Conservation (phyloP, 805 yeast genomes). For the Saturnispora gosingensis region DNA sequence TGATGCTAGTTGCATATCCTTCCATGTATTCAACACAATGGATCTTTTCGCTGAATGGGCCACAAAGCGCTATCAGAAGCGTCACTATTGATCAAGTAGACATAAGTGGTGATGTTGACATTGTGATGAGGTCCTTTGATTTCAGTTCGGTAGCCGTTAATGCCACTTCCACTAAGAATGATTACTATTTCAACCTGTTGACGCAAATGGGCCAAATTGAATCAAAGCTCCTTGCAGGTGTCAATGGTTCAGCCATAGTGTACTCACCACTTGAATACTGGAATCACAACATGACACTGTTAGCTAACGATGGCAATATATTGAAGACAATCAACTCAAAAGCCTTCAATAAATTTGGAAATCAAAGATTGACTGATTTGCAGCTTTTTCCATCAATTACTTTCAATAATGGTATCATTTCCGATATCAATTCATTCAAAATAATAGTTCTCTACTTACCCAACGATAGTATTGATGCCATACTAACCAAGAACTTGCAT, state of each 20-base stretch:
- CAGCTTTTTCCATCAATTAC: background rate
- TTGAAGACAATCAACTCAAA: slow-evolving; percentile 33
- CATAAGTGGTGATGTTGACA: background rate
- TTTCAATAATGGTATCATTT: background rate
- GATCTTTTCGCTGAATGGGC: background rate
- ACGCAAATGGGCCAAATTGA: slow-evolving; percentile 4
- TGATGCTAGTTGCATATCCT: background rate
- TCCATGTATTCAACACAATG: background rate
- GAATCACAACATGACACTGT: slow-evolving; percentile 26
- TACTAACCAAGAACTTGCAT: background rate
- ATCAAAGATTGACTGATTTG: background rate
- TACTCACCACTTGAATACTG: slow-evolving; percentile 37
- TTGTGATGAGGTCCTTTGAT: slow-evolving; percentile 3
- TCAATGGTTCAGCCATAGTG: slow-evolving; percentile 1
- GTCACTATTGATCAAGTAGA: background rate
- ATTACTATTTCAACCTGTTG: background rate
- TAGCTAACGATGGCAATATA: slow-evolving; percentile 28
- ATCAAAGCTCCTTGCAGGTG: background rate
- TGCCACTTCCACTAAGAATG: background rate
- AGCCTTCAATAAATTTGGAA: background rate
- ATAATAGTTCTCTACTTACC: background rate
- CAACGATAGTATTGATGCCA: background rate
- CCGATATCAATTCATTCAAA: background rate
- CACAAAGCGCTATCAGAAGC: background rate
- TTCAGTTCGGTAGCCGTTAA: background rate